Conservation (phyloP, 2,329 filamentous ascomycete genomes). For the Ophiocordyceps camponoti-rufipedis region DNA sequence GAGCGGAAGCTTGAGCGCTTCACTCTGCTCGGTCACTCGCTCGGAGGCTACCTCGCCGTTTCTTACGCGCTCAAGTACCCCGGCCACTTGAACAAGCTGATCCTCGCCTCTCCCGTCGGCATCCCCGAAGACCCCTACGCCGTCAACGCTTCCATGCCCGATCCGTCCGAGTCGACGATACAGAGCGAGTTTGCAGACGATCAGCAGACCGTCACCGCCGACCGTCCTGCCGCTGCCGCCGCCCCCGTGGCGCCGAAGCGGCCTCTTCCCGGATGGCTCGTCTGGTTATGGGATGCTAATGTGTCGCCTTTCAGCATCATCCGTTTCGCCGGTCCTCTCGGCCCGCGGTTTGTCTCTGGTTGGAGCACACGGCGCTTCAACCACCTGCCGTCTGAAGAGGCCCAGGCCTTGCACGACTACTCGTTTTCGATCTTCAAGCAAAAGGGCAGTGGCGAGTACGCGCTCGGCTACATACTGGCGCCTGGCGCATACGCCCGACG, state of each 20-base stretch:
- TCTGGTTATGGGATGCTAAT: slow-evolving; percentile 93
- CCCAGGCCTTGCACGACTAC: slow-evolving; percentile 77
- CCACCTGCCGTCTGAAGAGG: slow-evolving; percentile 64
- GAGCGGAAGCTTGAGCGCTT: slow-evolving; percentile 82
- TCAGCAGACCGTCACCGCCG: slow-evolving; percentile 29
- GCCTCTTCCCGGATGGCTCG: slow-evolving; percentile 68
- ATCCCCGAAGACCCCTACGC: slow-evolving; percentile 91
- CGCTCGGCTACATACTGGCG: slow-evolving; percentile 77
- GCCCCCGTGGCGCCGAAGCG: slow-evolving; percentile 20
- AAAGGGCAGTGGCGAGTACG: slow-evolving; percentile 84
- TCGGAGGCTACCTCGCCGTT: slow-evolving; percentile 88
- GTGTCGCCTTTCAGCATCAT: slow-evolving; percentile 87
- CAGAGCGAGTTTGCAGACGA: slow-evolving; percentile 67
- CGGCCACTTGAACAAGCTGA: slow-evolving; percentile 84
- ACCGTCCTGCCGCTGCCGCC: slow-evolving; percentile 8
- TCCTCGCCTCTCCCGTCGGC: slow-evolving; percentile 84
- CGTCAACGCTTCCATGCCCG: slow-evolving; percentile 61
- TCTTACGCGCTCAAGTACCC: slow-evolving; percentile 96
- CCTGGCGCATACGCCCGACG: slow-evolving; percentile 83
- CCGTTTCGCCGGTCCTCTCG: slow-evolving; percentile 72
- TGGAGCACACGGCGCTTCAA: slow-evolving; percentile 91
- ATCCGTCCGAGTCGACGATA: slow-evolving; percentile 54
- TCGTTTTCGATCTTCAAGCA: slow-evolving; percentile 89
- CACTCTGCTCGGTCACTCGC: slow-evolving; percentile 78
- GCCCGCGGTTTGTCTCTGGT: slow-evolving; percentile 78